A percentile compares a stretch with the other conserved stretches of the same genome.
Evolutionary conservation across 2,329 filamentous ascomycete species (phyloP).

Genomic region (Xylaria sp.): DNA sequence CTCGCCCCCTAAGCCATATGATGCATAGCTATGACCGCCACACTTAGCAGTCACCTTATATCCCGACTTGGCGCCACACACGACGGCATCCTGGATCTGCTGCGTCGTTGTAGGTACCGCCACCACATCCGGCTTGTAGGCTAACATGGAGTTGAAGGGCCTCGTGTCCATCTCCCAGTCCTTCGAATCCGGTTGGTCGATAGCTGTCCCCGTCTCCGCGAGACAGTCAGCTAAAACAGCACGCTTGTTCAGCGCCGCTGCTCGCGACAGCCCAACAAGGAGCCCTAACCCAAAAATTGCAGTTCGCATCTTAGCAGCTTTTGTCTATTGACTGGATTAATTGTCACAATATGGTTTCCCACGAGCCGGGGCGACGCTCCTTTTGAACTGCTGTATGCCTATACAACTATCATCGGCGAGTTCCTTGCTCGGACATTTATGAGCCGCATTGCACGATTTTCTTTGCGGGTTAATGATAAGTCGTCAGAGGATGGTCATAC

Average conservation of each 20-base stretch:
- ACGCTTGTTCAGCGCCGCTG: constrained; percentile 43
- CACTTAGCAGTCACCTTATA: constrained; percentile 59
- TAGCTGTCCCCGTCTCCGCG: constrained; percentile 37
- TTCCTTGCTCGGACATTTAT: constrained; percentile 22
- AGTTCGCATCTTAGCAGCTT: constrained; percentile 40
- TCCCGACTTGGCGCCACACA: constrained; percentile 54
- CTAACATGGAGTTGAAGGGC: constrained; percentile 47
- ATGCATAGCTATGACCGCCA: constrained; percentile 63
- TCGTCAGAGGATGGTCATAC: constrained; percentile 37
- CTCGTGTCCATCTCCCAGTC: constrained; percentile 47
- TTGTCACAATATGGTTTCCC: constrained; percentile 1
- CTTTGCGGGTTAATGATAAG: constrained; percentile 39
- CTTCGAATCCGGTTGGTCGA: constrained; percentile 45
- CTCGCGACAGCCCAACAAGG: constrained; percentile 40
- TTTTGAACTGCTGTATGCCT: constrained; percentile 29
- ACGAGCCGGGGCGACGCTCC: constrained; percentile 15
- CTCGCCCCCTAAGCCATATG: constrained; percentile 57
- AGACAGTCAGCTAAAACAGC: constrained; percentile 48
- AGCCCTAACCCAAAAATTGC: constrained; percentile 43
- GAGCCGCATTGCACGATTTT: constrained; percentile 42
- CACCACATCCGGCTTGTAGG: constrained; percentile 54
- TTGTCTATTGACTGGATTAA: constrained; percentile 8
- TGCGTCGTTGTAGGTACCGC: constrained; percentile 55
- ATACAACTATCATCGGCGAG: constrained; percentile 34
- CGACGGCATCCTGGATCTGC: constrained; percentile 57